Percentiles rank a stretch among this genome's conserved stretches.
Evolutionary conservation across 768 basidiomycete genomes (phyloP).

Genomic region (Leucosporidium scottii): DNA sequence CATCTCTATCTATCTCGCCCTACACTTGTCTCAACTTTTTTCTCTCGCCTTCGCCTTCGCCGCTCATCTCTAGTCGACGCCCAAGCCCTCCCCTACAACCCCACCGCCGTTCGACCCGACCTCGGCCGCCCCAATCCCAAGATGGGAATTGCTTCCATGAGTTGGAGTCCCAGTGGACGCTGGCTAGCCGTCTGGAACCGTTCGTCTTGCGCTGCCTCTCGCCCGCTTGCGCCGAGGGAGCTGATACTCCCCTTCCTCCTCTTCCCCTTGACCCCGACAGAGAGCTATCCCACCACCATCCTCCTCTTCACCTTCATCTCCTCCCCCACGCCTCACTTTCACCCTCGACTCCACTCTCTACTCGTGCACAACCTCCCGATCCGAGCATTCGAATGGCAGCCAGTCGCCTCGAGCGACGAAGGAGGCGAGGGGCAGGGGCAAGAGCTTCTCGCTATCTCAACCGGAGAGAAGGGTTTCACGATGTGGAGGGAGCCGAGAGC

Average conservation of each 20-base stretch:
- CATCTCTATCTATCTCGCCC: not conserved
- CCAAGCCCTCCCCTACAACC: not conserved
- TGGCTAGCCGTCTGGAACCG: slow-evolving; percentile 17
- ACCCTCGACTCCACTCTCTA: slow-evolving; percentile 3
- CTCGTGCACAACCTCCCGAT: not conserved
- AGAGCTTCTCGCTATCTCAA: slow-evolving; percentile 5
- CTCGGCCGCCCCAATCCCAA: slow-evolving; percentile 3
- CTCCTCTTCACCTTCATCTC: slow-evolving; percentile 12
- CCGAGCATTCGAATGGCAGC: slow-evolving; percentile 5
- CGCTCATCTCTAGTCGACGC: slow-evolving; percentile 6
- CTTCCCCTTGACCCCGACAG: not conserved
- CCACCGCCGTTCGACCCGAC: not conserved
- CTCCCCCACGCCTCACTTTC: not conserved
- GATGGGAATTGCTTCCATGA: slow-evolving; percentile 17
- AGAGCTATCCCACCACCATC: slow-evolving; percentile 8
- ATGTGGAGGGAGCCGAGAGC: slow-evolving; percentile 4
- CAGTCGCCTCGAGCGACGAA: not conserved
- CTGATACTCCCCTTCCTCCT: not conserved
- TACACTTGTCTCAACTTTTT: too few species aligned
- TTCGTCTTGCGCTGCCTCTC: not conserved
- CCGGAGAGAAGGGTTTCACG: slow-evolving; percentile 12
- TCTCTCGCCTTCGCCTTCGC: too few species aligned
- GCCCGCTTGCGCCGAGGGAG: not conserved
- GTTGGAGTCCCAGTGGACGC: not conserved
- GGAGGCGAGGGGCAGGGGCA: not conserved